phyloP scores from a whole-genome alignment of 2,329 filamentous ascomycete genomes.

The Epichloe baconii region DNA sequence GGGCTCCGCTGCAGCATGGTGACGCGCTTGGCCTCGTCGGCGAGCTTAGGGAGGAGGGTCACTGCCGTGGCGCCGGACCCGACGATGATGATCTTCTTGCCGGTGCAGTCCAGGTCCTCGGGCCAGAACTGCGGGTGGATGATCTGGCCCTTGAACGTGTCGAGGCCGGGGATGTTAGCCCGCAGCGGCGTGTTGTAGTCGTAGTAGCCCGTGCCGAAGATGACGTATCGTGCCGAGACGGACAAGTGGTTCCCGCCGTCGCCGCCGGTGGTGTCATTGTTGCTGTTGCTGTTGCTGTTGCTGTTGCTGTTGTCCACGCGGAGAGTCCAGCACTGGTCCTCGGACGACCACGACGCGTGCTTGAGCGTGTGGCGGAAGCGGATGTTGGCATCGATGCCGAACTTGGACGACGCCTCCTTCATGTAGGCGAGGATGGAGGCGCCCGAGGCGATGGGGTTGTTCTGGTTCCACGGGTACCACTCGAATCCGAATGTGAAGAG shows the following conservation, averaged over 20 bases:
- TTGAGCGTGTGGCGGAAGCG: conserved; percentile 34
- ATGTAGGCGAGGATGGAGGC: conserved; percentile 37
- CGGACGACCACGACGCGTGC: conserved; percentile 30
- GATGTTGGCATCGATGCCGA: conserved; percentile 30
- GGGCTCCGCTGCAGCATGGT: conserved; percentile 72
- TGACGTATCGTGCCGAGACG: conserved; percentile 34
- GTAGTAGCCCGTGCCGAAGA: conserved; percentile 47
- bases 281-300: conserved; percentile 11
- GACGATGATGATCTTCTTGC: conserved; percentile 56
- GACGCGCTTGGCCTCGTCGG: conserved; percentile 47
- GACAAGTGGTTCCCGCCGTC: no score
- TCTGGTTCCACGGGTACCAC: conserved; percentile 54
- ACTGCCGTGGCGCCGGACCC: conserved; percentile 66
- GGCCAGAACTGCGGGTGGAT: conserved; percentile 66
- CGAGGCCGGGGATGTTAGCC: conserved; percentile 48
- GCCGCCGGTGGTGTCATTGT: neutral
- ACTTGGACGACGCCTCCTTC: conserved; percentile 29
- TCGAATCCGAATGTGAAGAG: conserved; percentile 47
- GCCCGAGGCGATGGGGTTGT: conserved; percentile 36
- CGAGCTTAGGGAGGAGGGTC: conserved; percentile 57
- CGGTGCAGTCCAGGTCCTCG: conserved; percentile 45
- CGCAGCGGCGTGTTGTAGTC: conserved; percentile 49
- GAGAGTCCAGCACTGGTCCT: conserved; percentile 29
- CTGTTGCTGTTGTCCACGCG: conserved; percentile 19
- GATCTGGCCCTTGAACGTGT: conserved; percentile 48